phyloP scores from a whole-genome alignment of 306 rosid genomes.

The Purshia tridentata region DNA sequence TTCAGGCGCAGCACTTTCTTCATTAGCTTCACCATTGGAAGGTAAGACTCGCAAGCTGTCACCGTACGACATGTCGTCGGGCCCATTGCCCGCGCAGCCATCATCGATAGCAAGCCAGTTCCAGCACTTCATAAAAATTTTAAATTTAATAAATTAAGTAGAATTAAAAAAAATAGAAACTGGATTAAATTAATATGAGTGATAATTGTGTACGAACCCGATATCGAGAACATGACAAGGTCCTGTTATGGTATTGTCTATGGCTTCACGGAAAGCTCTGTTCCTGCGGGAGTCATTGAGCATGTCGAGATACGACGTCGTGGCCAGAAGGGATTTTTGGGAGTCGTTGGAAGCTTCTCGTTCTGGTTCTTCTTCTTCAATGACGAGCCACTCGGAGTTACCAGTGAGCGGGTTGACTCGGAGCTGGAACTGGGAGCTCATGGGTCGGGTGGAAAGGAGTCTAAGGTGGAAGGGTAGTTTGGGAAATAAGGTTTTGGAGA shows the following conservation, averaged over 20 bases:
- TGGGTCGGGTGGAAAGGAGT: constrained; percentile 36
- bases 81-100: constrained; percentile 88
- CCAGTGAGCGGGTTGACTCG: constrained; percentile 77
- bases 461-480: constrained; percentile 17
- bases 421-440: constrained; percentile 75
- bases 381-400: constrained; percentile 87
- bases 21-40: constrained; percentile 96
- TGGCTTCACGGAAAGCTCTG: constrained; percentile 71
- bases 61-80: constrained; percentile 33
- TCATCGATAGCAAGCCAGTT: constrained; percentile 91
- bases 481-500: constrained; percentile 38
- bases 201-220: constrained; percentile 46
- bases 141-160: background rate
- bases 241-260: constrained; percentile 57
- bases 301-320: constrained; percentile 91
- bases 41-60: constrained; percentile 93
- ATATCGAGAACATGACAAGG: constrained; percentile 86
- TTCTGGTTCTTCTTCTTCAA: constrained; percentile 53
- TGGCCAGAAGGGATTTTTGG: constrained; percentile 56
- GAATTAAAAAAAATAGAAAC: background rate
- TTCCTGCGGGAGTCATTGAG: constrained; percentile 78
- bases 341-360: constrained; percentile 20
- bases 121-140: constrained; percentile 62
- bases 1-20: constrained; percentile 64
- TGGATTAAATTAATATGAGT: too few species aligned